These are phyloP conservation scores for Trichomonas tenax DNA, from an alignment of 208 protist species.

Conservation along the genomic window DNA sequence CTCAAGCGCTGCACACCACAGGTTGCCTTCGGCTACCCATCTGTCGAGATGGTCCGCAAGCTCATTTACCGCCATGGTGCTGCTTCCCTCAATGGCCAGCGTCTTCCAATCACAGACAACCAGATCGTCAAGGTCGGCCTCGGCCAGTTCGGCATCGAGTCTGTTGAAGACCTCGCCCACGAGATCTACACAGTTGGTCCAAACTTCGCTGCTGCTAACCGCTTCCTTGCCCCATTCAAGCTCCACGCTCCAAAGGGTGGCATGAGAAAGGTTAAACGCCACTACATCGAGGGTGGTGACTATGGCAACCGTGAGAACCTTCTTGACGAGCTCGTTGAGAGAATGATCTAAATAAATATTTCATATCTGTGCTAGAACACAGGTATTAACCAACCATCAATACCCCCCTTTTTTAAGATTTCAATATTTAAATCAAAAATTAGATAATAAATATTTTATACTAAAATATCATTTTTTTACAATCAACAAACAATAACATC, in stretches of 20 bases:
- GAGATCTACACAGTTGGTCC: conserved; percentile 94
- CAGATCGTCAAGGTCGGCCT: conserved; percentile 78
- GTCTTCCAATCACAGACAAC: conserved; percentile 84
- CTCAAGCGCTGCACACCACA: conserved; percentile 89
- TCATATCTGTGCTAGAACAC: too few relatives aligned
- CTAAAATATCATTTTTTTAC: too few relatives aligned
- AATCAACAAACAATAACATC: too few relatives aligned
- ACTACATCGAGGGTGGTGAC: conserved; percentile 97
- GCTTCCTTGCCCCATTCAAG: conserved; percentile 97
- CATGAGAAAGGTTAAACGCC: conserved; percentile 74
- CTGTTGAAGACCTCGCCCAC: conserved; percentile 96
- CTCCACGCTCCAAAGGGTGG: conserved; percentile 76
- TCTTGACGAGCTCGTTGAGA: conserved; percentile 87
- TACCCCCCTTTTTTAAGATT: too few relatives aligned
- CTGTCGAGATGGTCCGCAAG: conserved; percentile 77
- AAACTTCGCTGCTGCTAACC: conserved; percentile 87
- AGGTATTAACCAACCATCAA: too few relatives aligned
- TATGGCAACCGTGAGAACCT: conserved; percentile 93
- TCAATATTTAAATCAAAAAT: too few relatives aligned
- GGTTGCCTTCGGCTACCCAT: conserved; percentile 91
- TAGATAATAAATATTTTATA: too few relatives aligned
- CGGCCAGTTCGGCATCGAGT: conserved; percentile 78
- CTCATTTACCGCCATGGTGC: conserved; percentile 97
- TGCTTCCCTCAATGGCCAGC: conserved; percentile 85
- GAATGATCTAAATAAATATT: conserved; percentile 92